These are phyloP conservation scores for Mycena galericulata DNA, from an alignment of 768 basidiomycete species.

Conservation along the genomic window DNA sequence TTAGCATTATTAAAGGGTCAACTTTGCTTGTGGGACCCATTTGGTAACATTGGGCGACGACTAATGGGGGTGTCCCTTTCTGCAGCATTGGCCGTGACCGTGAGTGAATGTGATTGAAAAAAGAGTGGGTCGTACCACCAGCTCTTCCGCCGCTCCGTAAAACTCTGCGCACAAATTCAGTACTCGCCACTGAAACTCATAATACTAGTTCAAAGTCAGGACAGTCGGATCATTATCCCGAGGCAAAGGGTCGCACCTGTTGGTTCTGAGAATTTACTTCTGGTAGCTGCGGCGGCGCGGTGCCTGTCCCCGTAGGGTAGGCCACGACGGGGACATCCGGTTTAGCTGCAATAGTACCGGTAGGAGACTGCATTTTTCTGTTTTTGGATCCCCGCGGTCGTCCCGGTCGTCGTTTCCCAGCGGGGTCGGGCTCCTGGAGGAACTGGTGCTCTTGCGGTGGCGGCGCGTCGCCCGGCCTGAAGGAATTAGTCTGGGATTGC, in stretches of 20 bases:
- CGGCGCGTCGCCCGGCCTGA: slow-evolving; percentile 10
- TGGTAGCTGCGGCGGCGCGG: slow-evolving; percentile 55
- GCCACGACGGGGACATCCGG: slow-evolving; percentile 17
- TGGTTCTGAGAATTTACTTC: slow-evolving; percentile 44
- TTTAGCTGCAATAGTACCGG: slow-evolving; percentile 3
- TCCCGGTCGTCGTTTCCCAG: slow-evolving; percentile 77
- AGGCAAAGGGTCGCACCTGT: slow-evolving; percentile 11
- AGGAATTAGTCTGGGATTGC: neutral
- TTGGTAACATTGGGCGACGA: slow-evolving; percentile 85
- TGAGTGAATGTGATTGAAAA: no score
- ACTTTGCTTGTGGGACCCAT: slow-evolving; percentile 76
- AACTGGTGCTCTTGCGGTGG: slow-evolving; percentile 35
- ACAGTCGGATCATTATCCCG: neutral
- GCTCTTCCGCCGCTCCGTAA: slow-evolving; percentile 87
- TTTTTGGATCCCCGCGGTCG: slow-evolving; percentile 87
- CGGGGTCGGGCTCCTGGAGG: slow-evolving; percentile 50
- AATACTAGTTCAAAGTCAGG: slow-evolving; percentile 53
- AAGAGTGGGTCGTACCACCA: slow-evolving; percentile 67
- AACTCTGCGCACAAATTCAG: slow-evolving; percentile 87
- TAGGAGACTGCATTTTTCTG: slow-evolving; percentile 55
- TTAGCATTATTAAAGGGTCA: slow-evolving; percentile 80
- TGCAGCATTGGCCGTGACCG: no score
- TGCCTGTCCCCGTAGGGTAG: slow-evolving; percentile 24
- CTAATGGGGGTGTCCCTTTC: slow-evolving; percentile 75
- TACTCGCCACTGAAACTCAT: slow-evolving; percentile 89